Base-by-base conservation (phyloP, 208 protist species). In the Crithidia sp. region DNA sequence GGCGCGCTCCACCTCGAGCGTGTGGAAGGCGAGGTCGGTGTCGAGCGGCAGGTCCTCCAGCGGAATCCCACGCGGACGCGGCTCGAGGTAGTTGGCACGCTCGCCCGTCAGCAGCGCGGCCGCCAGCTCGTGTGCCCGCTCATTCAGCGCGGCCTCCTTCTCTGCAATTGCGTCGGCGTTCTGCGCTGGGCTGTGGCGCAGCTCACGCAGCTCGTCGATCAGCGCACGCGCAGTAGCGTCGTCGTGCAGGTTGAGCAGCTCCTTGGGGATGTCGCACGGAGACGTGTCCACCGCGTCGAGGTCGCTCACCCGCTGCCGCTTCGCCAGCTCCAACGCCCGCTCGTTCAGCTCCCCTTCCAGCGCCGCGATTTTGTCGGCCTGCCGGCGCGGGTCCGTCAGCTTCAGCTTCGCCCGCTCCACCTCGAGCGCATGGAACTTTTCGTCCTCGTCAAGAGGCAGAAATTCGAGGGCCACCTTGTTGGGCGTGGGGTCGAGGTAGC, bases 31-130 rank as follows among this genome's bases (percentile, higher is more conserved):
- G 6, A 41, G 57, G 50, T 95, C 90, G 44, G 56, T 81, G 54
- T 91, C 80, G 7, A 95, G 74, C 2, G 85, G 82, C 47, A 95
- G 74, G 37, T 91, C 77, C 39, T 77, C 80, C 50, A 95, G 68
- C 4, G 84, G 83, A 59, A 95, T 86, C 40, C 81, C 84, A 10
- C 77, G 72, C 49, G 87, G 90, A 0, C 73, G 66, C 7, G 75
- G 75, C 36, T 91, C 79, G 0, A 95, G 74, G 73, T 84, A 92
- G 2, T 62, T 44, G 17, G 41, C 45, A 47, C 87, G 81, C 52
- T 89, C 83, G 2, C 82, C 82, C 0, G 54, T 40, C 7, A 88
- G 74, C 56, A 88, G 43, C 43, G 71, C 60, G 41, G 53, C 17
- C 13, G 87, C 87, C 36, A 95, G 17, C 40, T 85, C 75, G 28